Evolutionary conservation across 331 rosid genomes (phyloP).

Genomic region (Pyrus hybrid): DNA sequence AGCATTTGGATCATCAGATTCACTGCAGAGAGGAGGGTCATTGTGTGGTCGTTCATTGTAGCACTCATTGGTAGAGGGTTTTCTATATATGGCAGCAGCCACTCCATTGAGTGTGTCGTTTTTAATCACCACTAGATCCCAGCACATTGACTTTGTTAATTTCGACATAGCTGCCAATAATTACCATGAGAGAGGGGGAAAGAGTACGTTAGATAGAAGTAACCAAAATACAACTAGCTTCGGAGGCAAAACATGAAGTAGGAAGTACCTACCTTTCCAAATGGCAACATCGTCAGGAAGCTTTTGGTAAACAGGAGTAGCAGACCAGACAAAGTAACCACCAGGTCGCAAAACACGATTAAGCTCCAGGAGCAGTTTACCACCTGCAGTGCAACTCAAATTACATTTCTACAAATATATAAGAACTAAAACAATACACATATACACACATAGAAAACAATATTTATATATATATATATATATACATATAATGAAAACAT

Average conservation of each 20-base stretch:
- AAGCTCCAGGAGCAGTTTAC: constrained; percentile 71
- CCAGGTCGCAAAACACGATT: constrained; percentile 85
- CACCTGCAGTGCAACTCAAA: constrained; percentile 42
- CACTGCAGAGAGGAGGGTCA: constrained; percentile 66
- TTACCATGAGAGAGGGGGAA: background rate
- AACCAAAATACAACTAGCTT: background rate
- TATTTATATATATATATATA: background rate
- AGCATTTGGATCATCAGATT: constrained; percentile 64
- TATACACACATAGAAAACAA: too few species aligned
- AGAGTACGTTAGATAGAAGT: constrained; percentile 5
- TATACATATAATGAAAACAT: background rate
- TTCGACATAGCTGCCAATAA: constrained; percentile 53
- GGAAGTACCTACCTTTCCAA: constrained; percentile 51
- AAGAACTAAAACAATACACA: background rate
- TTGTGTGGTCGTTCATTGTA: constrained; percentile 34
- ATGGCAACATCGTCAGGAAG: constrained; percentile 59
- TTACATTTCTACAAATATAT: background rate
- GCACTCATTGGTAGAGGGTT: constrained; percentile 74
- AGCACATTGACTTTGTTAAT: constrained; percentile 74
- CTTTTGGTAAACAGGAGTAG: constrained; percentile 81
- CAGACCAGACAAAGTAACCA: constrained; percentile 92
- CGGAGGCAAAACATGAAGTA: background rate
- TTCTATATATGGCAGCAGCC: constrained; percentile 70
- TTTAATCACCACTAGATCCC: constrained; percentile 58
- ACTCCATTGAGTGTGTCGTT: constrained; percentile 63